Percentiles rank a stretch among this genome's conserved stretches.
These are phyloP conservation scores for Nakaseomyces delphensis DNA, from an alignment of 1,139 yeast species.

Conservation along the genomic window DNA sequence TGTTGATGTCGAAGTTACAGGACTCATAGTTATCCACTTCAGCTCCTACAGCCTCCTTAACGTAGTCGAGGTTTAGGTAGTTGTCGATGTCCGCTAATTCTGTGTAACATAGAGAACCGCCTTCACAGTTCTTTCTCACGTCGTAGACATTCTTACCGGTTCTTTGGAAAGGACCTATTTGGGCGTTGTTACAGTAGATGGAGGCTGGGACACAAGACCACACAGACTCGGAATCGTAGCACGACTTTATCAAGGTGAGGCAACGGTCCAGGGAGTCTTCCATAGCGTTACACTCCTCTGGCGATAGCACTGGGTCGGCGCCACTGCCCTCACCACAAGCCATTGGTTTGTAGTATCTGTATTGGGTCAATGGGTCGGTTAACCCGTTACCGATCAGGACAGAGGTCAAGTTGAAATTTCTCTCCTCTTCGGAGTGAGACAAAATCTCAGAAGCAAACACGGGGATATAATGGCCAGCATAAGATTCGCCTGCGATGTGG, in stretches of 20 bases:
- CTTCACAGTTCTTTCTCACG: conserved; percentile 75
- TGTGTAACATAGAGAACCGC: conserved; percentile 69
- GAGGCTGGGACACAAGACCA: conserved; percentile 93
- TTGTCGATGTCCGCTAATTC: conserved; percentile 57
- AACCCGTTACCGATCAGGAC: conserved; percentile 93
- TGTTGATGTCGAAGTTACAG: conserved; percentile 78
- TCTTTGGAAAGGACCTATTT: conserved; percentile 78
- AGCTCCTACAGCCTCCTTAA: conserved; percentile 80
- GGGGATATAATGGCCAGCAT: conserved; percentile 97
- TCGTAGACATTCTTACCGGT: conserved; percentile 94
- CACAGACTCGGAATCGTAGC: conserved; percentile 70
- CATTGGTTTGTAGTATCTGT: conserved; percentile 88
- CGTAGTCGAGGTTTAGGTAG: conserved; percentile 59
- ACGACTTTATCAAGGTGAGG: conserved; percentile 63
- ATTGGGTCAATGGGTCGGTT: conserved; percentile 86
- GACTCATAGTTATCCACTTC: conserved; percentile 78
- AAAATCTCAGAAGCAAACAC: conserved; percentile 83
- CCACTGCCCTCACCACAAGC: conserved; percentile 90
- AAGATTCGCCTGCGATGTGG: conserved; percentile 98
- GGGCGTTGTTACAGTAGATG: conserved; percentile 81
- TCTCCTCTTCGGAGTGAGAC: conserved; percentile 54
- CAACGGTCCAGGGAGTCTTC: conserved; percentile 70
- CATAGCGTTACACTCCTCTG: conserved; percentile 73
- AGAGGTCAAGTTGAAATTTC: conserved; percentile 76
- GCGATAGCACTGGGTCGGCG: conserved; percentile 62